A percentile compares a stretch with the other conserved stretches of the same genome.
Conservation (phyloP, 345 rosid species). For the Salix suchowensis region DNA sequence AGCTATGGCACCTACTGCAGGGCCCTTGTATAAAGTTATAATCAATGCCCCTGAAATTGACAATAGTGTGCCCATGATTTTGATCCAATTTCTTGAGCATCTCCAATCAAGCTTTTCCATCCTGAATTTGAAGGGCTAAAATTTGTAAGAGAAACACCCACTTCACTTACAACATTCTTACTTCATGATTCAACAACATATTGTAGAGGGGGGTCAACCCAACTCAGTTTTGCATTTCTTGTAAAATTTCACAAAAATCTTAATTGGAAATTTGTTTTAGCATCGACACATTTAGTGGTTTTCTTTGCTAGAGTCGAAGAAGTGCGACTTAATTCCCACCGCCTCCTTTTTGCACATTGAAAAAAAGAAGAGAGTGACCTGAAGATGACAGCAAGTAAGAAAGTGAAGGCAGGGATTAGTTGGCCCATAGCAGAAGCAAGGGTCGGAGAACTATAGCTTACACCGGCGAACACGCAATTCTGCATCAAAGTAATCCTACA, state of each 20-base stretch:
- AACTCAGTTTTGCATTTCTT: background rate
- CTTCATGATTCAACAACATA: background rate
- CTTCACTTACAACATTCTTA: background rate
- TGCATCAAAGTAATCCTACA: slow-evolving; percentile 48
- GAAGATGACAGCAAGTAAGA: slow-evolving; percentile 55
- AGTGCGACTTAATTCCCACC: no score
- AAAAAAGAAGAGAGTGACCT: slow-evolving; percentile 31
- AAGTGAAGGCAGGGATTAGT: slow-evolving; percentile 51
- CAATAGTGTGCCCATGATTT: slow-evolving; percentile 38
- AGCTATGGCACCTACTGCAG: slow-evolving; percentile 15
- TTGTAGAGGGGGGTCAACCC: background rate
- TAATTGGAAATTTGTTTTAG: background rate
- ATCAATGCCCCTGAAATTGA: slow-evolving; percentile 45
- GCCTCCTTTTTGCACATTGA: background rate
- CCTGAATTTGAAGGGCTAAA: slow-evolving; percentile 21
- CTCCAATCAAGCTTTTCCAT: slow-evolving; percentile 48
- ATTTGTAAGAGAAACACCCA: background rate
- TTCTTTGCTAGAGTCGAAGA: no score
- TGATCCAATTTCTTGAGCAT: slow-evolving; percentile 40
- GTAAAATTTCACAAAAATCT: no score
- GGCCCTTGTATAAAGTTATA: slow-evolving; percentile 46
- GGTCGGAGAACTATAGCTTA: slow-evolving; percentile 52
- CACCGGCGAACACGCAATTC: slow-evolving; percentile 44
- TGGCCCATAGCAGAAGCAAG: slow-evolving; percentile 48
- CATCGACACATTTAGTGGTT: no score